A percentile compares a stretch with the other conserved stretches of the same genome.
Conservation (phyloP, 176 grass and related monocot species). For the barley (Hordeum vulgare) region DNA sequence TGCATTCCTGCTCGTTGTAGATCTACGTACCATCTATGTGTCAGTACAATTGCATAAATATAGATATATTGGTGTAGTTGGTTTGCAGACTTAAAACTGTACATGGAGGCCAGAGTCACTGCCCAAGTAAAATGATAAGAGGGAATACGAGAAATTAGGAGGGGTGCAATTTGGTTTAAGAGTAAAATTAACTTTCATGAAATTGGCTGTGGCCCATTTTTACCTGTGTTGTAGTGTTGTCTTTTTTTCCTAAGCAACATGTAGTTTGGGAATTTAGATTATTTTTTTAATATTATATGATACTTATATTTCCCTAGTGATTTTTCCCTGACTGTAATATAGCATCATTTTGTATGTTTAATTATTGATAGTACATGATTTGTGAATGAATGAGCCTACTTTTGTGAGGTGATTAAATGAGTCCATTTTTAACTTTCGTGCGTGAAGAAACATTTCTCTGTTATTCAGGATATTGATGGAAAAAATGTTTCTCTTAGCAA, state of each 20-base stretch:
- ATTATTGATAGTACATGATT: background rate
- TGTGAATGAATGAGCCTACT: background rate
- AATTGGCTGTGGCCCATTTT: background rate
- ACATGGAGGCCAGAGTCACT: background rate
- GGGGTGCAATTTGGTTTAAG: background rate
- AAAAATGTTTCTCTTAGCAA: constrained; percentile 82
- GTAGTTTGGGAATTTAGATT: background rate
- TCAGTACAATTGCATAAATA: background rate
- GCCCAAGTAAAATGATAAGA: background rate
- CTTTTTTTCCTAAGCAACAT: background rate
- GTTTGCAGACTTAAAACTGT: constrained; percentile 9
- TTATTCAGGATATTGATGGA: constrained; percentile 81
- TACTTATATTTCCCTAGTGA: background rate
- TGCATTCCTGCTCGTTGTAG: background rate
- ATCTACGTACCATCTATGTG: background rate
- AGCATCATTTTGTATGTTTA: background rate
- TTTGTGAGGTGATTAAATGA: background rate
- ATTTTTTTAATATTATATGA: background rate
- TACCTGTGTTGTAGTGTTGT: background rate
- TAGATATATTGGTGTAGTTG: background rate
- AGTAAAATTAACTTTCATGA: background rate
- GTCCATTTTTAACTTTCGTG: background rate
- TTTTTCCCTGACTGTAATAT: background rate
- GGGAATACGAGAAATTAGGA: background rate
- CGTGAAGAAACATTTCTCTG: constrained; percentile 19